These are phyloP conservation scores for Gamsiella multidivaricata DNA, from an alignment of 192 early-diverging fungal species.

Conservation along the genomic window DNA sequence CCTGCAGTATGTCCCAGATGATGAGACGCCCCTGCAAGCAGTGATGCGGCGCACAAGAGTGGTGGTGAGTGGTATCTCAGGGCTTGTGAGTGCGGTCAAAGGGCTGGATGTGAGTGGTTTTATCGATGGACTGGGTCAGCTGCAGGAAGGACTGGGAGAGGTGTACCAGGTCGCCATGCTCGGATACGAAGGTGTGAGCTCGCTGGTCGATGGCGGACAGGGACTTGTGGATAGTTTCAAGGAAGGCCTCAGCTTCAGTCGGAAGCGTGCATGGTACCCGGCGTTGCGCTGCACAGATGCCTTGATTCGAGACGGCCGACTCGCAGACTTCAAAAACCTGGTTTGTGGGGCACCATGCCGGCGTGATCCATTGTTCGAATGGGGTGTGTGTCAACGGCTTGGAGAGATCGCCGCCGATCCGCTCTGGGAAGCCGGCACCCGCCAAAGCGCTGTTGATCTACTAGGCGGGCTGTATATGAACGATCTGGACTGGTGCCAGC, in stretches of 20 bases:
- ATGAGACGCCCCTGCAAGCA: constrained; percentile 3
- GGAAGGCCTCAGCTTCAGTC: neutral
- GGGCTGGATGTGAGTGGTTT: neutral
- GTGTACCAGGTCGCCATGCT: neutral
- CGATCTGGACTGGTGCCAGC: neutral
- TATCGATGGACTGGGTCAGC: neutral
- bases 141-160: neutral
- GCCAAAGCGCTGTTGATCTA: neutral
- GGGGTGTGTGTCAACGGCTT: constrained; percentile 10
- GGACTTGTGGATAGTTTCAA: neutral
- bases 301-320: constrained; percentile 10
- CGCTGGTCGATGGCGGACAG: neutral
- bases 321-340: neutral
- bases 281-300: neutral
- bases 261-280: constrained; percentile 15
- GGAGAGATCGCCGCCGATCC: constrained; percentile 14
- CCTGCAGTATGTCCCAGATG: constrained; percentile 1
- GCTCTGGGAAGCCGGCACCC: neutral
- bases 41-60: neutral
- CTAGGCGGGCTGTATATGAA: constrained; percentile 2
- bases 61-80: neutral
- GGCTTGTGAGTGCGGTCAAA: neutral
- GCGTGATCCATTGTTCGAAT: neutral
- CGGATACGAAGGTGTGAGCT: neutral
- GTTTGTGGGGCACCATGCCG: constrained; percentile 4